Base-by-base conservation (phyloP, 2,329 filamentous ascomycete genomes). In the Neophaeococcomyces mojaviensis region DNA sequence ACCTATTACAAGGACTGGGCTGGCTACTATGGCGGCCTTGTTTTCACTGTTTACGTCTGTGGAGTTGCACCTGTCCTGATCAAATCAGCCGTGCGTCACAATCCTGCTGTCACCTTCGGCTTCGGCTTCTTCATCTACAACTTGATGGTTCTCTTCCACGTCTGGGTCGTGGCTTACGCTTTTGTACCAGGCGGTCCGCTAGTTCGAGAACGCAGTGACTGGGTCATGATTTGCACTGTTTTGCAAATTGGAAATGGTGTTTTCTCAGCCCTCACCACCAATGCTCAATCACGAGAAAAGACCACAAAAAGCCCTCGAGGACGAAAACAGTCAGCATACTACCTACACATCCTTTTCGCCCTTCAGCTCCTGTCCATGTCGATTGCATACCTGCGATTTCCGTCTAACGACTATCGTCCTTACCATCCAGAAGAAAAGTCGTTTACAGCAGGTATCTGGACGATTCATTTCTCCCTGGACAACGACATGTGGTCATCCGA, bases 401-500 rank as follows among this genome's bases (percentile, higher is more conserved):
- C 92, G 0, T 83, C 82, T 2, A 90, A 96, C 62, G 82, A 97
- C 68, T 94, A 96, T 70, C 80, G 79, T 46, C 86, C 92, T 0
- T 89, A 97, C 65, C 90, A 98, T 62, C 78, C 79, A 31, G 81
- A 95, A 44, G 84, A 89, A 52, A 92, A 92, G 56, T 70, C 94
- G 44, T 76, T 96, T 49, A 97, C 94, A 0, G 88, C 88, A 1
- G 92, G 92, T 56, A 97, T 98, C 64, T 98, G 92, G 92, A 98
- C 92, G 0, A 89, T 97, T 46, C 92, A 98, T 69, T 98, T 98
- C 65, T 89, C 86, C 12, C 79, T 98, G 16, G 92, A 98, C 68
- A 97, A 98, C 58, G 86, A 96, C 64, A 96, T 97, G 89, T 97
- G 88, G 88, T 90, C 87, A 8, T 95, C 90, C 0, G 92, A 98